Evolutionary conservation across 192 early-diverging fungal genomes (phyloP), one percentile per base, ranked within the genome.

Genomic region (Umbelopsis sp.): DNA sequence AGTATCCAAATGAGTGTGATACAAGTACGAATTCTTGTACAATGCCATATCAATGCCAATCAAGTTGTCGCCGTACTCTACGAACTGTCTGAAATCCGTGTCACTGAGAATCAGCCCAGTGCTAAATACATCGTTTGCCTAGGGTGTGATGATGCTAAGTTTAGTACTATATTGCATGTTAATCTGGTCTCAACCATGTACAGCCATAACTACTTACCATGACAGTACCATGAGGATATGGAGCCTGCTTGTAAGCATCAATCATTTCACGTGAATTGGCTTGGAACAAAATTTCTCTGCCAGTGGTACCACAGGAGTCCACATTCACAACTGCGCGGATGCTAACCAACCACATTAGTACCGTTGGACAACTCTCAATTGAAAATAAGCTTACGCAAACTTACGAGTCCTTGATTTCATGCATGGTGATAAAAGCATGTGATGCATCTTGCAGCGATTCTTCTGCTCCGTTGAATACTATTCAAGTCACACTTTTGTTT

Each of bases 381-480:
- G 37, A 41, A 41, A 41, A 41, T 1, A 41, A 10, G 2, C 37
- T 41, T 41, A 41, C 69, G 50, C 27, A 67, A 69, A 49, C 74
- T 75, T 69, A 78, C 79, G 49, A 71, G 67, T 83, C 69, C 65
- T 80, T 81, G 10, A 85, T 66, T 35, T 78, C 72, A 64, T 88
- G 86, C 69, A 74, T 81, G 0, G 84, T 88, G 53, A 91, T 88
- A 72, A 93, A 93, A 5, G 85, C 88, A 66, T 91, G 89, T 9
- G 89, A 87, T 6, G 87, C 91, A 80, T 93, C 91, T 64, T 93
- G 90, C 10, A 91, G 71, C 0, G 87, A 84, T 73, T 93, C 91
- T 71, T 93, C 91, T 5, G 90, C 91, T 27, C 91, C 91, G 61
- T 93, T 93, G 72, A 88, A 91, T 70, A 93, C 84, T 86, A 51